Conservation (phyloP, 1,284 basidiomycete genomes). For the Gastroboletus turbinatus region DNA sequence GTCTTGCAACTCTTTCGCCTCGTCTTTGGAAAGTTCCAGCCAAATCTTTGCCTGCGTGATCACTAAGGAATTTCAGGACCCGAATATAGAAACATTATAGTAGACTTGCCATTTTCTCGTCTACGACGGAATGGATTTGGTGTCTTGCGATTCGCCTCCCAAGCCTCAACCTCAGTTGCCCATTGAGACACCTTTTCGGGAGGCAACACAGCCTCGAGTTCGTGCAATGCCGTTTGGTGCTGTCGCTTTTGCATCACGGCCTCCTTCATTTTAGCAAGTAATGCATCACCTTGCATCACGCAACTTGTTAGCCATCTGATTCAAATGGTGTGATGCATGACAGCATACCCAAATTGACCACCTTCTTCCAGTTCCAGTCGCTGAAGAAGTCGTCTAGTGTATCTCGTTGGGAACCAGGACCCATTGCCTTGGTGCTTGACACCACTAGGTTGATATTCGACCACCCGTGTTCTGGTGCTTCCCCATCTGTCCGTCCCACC, state of each 20-base stretch:
- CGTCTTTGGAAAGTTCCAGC: too few species aligned
- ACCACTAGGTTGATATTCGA: background rate
- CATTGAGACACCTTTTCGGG: background rate
- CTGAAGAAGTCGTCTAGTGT: conserved; percentile 22
- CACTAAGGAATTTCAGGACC: too few species aligned
- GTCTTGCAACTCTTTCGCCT: too few species aligned
- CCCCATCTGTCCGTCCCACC: background rate
- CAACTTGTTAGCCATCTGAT: background rate
- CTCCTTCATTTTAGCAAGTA: too few species aligned
- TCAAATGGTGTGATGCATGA: background rate
- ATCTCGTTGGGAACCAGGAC: conserved; percentile 7
- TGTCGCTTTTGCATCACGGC: background rate
- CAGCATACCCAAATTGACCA: background rate
- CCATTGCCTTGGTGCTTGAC: conserved; percentile 10
- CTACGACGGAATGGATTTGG: background rate
- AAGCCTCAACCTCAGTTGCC: background rate
- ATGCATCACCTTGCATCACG: background rate
- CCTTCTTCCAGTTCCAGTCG: conserved; percentile 1
- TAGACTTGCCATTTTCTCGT: too few species aligned
- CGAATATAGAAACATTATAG: too few species aligned
- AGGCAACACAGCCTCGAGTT: background rate
- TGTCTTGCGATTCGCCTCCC: background rate
- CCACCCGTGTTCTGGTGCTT: background rate
- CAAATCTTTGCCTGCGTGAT: too few species aligned
- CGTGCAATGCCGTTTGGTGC: background rate